A percentile compares a stretch with the other conserved stretches of the same genome.
Evolutionary conservation across 805 yeast genomes (phyloP).

Genomic region (Candida nitratophila): DNA sequence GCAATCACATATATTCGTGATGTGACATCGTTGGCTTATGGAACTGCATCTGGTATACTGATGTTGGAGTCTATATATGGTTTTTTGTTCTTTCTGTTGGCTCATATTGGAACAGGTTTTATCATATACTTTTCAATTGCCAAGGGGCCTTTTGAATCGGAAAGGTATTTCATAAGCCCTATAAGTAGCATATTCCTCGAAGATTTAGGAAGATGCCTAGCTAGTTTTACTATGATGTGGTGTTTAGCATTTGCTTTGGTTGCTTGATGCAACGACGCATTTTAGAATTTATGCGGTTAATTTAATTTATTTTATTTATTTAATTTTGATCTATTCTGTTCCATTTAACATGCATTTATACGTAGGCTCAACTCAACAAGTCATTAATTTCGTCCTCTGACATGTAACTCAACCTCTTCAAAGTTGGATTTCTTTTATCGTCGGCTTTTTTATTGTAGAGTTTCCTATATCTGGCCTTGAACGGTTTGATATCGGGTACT

Average conservation of each 20-base stretch:
- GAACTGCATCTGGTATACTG: conserved; percentile 49
- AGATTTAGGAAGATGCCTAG: conserved; percentile 38
- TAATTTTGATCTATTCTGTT: not conserved
- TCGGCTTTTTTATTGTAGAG: not conserved
- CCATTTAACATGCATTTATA: not conserved
- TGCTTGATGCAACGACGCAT: not conserved
- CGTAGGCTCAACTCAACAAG: not conserved
- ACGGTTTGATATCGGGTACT: conserved; percentile 5
- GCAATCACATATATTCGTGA: conserved; percentile 30
- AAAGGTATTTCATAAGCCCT: conserved; percentile 32
- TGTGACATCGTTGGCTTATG: conserved; percentile 40
- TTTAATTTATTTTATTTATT: no score
- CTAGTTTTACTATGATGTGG: conserved; percentile 54
- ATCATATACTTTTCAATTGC: conserved; percentile 29
- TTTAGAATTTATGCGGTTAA: not conserved
- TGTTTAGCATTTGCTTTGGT: conserved; percentile 38
- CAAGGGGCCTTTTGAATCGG: conserved; percentile 21
- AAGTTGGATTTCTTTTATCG: conserved; percentile 1
- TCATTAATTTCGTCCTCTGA: conserved; percentile 4
- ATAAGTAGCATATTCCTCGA: conserved; percentile 34
- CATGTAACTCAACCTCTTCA: conserved; percentile 1
- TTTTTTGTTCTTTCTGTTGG: conserved; percentile 33
- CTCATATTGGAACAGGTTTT: conserved; percentile 27
- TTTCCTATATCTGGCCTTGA: not conserved
- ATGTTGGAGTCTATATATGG: conserved; percentile 44